Evolutionary conservation across 495 filamentous ascomycete genomes (phyloP).

Genomic region (Ramalina peruviana): DNA sequence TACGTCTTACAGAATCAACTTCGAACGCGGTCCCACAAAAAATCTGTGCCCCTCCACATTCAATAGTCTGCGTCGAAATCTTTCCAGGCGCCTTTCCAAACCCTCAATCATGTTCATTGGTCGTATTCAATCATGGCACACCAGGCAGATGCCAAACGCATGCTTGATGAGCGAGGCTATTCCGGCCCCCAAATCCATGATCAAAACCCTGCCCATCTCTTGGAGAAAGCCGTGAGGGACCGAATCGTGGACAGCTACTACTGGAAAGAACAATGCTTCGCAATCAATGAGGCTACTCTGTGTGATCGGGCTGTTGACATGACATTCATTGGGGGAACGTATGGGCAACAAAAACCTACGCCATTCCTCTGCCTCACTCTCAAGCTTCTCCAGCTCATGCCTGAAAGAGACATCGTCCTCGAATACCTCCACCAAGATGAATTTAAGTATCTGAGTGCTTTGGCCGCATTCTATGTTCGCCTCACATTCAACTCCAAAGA

Average conservation of each 20-base stretch:
- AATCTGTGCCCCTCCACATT: no score
- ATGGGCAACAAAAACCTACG: conserved; percentile 70
- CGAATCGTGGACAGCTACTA: conserved; percentile 91
- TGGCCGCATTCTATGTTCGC: conserved; percentile 88
- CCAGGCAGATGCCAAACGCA: conserved; percentile 58
- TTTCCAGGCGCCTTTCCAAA: no score
- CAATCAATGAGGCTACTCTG: conserved; percentile 76
- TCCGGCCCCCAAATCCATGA: conserved; percentile 53
- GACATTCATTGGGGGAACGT: conserved; percentile 72
- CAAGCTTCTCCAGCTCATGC: conserved; percentile 83
- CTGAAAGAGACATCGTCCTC: conserved; percentile 60
- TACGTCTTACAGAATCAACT: no score
- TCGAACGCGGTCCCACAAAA: no score
- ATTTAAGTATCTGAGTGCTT: conserved; percentile 78
- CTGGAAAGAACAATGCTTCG: conserved; percentile 98
- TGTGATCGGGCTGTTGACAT: conserved; percentile 81
- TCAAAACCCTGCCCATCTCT: conserved; percentile 74
- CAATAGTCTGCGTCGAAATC: no score
- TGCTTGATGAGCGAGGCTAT: conserved; percentile 72
- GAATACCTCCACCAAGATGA: conserved; percentile 67
- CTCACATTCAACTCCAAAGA: conserved; percentile 72
- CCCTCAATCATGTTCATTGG: neutral
- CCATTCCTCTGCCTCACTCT: conserved; percentile 92
- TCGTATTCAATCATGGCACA: conserved; percentile 28
- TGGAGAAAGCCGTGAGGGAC: conserved; percentile 87